Evolutionary conservation across 2,329 filamentous ascomycete species (phyloP), one percentile per base, ranked within the genome.

Genomic region (Xenoacremonium recifei): DNA sequence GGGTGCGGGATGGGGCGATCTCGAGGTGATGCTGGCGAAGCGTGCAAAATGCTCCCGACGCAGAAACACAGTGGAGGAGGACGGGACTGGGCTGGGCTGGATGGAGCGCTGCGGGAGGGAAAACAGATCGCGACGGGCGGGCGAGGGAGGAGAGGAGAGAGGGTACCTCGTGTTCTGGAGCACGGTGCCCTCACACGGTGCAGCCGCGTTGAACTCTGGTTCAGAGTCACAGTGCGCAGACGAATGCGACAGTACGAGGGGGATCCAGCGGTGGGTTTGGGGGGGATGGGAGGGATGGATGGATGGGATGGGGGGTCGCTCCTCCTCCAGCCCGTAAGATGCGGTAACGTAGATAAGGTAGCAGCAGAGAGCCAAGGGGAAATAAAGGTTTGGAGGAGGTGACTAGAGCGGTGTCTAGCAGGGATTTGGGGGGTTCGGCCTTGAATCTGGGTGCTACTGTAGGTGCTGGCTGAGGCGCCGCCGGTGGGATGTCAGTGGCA

Each of bases 311-410:
- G n/a, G n/a, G n/a, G n/a, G n/a, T n/a, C n/a, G n/a, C n/a, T n/a
- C n/a, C n/a, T n/a, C n/a, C n/a, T n/a, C n/a, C n/a, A n/a, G n/a
- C n/a, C n/a, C n/a, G n/a, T n/a, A n/a, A 31, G n/a, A 31, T 15
- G 29, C 13, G 29, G 17, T 31, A 31, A 7, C 9, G n/a, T 18
- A 34, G 32, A 34, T 34, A 34, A 34, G 32, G 32, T 34, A 18
- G 32, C 10, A 18, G 32, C 10, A 18, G 20, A 34, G 20, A 19
- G 32, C 32, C 42, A 44, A 40, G 41, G 31, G 41, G 41, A 39
- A 36, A 34, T 44, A 39, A 40, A 38, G 35, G 37, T 25, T 27
- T 33, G 34, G 39, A 42, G 38, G 39, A 45, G 39, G 43, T 40
- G 39, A 39, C 44, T 43, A 38, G 40, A 44, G 37, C 20, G 36